These are phyloP conservation scores for Escovopsis sp. DNA, from an alignment of 2,329 filamentous ascomycete species.

Conservation along the genomic window DNA sequence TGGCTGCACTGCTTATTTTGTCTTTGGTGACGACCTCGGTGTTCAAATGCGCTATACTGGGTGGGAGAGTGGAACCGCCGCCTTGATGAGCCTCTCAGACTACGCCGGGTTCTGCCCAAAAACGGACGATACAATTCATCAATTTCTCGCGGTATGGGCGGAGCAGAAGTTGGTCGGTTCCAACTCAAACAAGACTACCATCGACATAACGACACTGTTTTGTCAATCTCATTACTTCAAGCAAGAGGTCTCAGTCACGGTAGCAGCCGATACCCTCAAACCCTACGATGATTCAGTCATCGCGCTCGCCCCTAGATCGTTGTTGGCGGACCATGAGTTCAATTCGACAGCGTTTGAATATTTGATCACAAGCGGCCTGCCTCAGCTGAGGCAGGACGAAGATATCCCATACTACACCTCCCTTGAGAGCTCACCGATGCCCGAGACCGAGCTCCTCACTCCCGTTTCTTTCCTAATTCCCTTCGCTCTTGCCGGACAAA, in stretches of 20 bases:
- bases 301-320: slow-evolving; percentile 1
- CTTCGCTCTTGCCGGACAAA: slow-evolving; percentile 14
- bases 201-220: slow-evolving; percentile 20
- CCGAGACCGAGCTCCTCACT: neutral
- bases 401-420: too few relatives aligned
- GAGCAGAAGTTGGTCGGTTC: slow-evolving; percentile 18
- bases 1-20: neutral
- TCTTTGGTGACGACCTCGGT: neutral
- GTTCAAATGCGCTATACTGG: too few relatives aligned
- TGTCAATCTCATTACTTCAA: slow-evolving; percentile 3
- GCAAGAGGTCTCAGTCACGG: slow-evolving; percentile 13
- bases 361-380: slow-evolving; percentile 14
- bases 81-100: neutral
- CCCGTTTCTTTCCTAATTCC: slow-evolving; percentile 20
- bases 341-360: slow-evolving; percentile 21
- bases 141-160: slow-evolving; percentile 1
- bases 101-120: neutral
- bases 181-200: slow-evolving; percentile 30
- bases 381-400: too few relatives aligned
- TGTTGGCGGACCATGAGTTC: slow-evolving; percentile 14
- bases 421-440: slow-evolving; percentile 13
- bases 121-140: slow-evolving; percentile 13
- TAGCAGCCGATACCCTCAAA: neutral
- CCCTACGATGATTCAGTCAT: slow-evolving; percentile 7
- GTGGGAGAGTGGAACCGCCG: neutral